Conservation (phyloP, 257 asterid species). For the Solanum rostratum region DNA sequence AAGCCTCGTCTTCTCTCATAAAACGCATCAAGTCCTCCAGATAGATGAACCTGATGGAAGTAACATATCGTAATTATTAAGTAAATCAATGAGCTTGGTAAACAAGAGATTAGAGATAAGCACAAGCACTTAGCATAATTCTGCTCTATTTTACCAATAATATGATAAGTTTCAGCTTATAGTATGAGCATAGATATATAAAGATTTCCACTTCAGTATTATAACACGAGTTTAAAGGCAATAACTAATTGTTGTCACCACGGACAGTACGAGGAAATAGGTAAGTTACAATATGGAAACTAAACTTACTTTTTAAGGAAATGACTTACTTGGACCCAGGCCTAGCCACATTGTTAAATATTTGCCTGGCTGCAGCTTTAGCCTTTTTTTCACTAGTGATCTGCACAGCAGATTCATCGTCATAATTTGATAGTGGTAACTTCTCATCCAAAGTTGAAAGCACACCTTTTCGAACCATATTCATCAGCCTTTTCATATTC, state of each 20-base stretch:
- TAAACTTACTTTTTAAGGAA: neutral
- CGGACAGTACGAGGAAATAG: neutral
- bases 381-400: constrained; percentile 72
- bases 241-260: neutral
- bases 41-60: constrained; percentile 35
- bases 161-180: neutral
- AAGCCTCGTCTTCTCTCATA: constrained; percentile 73
- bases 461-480: constrained; percentile 56
- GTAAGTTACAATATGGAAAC: neutral
- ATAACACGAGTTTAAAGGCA: neutral
- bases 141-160: neutral
- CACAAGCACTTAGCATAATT: neutral
- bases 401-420: constrained; percentile 54
- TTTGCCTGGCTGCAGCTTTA: constrained; percentile 70
- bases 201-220: neutral
- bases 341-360: constrained; percentile 65
- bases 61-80: neutral
- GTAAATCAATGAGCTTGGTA: neutral
- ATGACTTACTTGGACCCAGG: constrained; percentile 54
- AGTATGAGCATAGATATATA: neutral
- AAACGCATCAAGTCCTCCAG: constrained; percentile 67
- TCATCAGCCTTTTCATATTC: constrained; percentile 87
- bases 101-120: neutral
- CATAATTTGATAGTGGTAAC: constrained; percentile 31
- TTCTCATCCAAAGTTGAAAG: constrained; percentile 71